These are phyloP conservation scores for Thyridium curvatum DNA, from an alignment of 2,329 filamentous ascomycete species.

Conservation along the genomic window DNA sequence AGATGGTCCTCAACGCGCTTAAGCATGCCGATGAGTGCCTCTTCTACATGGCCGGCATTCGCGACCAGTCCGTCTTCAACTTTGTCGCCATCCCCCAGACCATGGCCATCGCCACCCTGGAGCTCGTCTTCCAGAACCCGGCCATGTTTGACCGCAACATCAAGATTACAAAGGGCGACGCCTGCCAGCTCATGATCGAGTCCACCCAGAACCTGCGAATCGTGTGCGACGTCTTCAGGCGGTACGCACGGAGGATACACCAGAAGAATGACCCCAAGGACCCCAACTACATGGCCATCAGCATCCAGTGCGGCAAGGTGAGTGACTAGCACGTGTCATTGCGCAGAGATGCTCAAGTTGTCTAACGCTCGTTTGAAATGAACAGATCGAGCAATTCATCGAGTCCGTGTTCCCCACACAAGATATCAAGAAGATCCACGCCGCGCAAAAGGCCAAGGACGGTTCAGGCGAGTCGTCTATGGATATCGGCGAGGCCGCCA, in stretches of 20 bases:
- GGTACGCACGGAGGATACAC: conserved; percentile 74
- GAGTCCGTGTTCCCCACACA: conserved; percentile 87
- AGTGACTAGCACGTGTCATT: background rate
- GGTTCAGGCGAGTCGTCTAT: conserved; percentile 32
- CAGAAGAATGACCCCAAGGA: conserved; percentile 92
- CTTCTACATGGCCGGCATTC: conserved; percentile 94
- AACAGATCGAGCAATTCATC: conserved; percentile 88
- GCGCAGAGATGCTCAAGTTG: background rate
- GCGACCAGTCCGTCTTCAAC: conserved; percentile 97
- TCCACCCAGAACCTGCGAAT: conserved; percentile 84
- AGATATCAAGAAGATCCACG: conserved; percentile 54
- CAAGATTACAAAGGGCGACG: conserved; percentile 94
- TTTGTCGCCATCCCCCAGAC: conserved; percentile 94
- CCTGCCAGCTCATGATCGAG: conserved; percentile 85
- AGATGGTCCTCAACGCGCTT: conserved; percentile 90
- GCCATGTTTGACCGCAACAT: conserved; percentile 79
- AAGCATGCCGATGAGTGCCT: conserved; percentile 85
- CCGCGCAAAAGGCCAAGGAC: conserved; percentile 27
- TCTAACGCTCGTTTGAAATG: conserved; percentile 4
- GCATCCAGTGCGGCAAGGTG: conserved; percentile 81
- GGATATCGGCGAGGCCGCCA: conserved; percentile 53
- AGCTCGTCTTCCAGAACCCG: conserved; percentile 87
- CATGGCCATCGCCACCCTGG: conserved; percentile 95
- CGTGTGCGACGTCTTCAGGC: conserved; percentile 76
- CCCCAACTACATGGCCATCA: conserved; percentile 88